Evolutionary conservation across 2,329 filamentous ascomycete species (phyloP).

Genomic region (Colletotrichum sp.): DNA sequence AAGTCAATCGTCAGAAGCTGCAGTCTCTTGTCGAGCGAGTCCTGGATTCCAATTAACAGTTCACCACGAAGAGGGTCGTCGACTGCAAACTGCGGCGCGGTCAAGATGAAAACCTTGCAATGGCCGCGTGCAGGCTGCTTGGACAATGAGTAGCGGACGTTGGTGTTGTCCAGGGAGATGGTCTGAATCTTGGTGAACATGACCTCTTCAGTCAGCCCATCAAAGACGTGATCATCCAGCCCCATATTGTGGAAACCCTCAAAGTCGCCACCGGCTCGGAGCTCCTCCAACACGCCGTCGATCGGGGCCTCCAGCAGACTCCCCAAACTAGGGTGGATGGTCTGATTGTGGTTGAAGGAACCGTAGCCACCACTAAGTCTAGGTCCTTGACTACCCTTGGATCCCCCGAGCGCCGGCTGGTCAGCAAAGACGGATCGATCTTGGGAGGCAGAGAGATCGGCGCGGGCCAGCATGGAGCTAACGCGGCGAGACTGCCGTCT

Average conservation of each 20-base stretch:
- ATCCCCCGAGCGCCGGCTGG: constrained; percentile 49
- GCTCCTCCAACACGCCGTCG: constrained; percentile 72
- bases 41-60: constrained; percentile 72
- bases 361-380: constrained; percentile 62
- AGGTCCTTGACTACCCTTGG: constrained; percentile 67
- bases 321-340: constrained; percentile 56
- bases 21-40: constrained; percentile 69
- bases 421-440: constrained; percentile 84
- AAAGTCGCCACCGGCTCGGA: constrained; percentile 65
- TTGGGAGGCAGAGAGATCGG: constrained; percentile 84
- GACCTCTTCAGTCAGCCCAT: constrained; percentile 75
- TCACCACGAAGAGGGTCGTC: constrained; percentile 60
- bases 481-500: constrained; percentile 76
- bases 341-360: constrained; percentile 47
- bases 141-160: constrained; percentile 64
- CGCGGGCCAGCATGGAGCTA: constrained; percentile 87
- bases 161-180: constrained; percentile 66
- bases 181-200: constrained; percentile 73
- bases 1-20: constrained; percentile 70
- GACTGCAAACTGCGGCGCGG: constrained; percentile 60
- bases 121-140: constrained; percentile 57
- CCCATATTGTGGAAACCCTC: constrained; percentile 77
- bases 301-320: constrained; percentile 73
- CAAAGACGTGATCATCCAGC: constrained; percentile 73
- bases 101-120: constrained; percentile 71